Conservation (phyloP, 345 rosid genomes). For the Pelargonium nanum region DNA sequence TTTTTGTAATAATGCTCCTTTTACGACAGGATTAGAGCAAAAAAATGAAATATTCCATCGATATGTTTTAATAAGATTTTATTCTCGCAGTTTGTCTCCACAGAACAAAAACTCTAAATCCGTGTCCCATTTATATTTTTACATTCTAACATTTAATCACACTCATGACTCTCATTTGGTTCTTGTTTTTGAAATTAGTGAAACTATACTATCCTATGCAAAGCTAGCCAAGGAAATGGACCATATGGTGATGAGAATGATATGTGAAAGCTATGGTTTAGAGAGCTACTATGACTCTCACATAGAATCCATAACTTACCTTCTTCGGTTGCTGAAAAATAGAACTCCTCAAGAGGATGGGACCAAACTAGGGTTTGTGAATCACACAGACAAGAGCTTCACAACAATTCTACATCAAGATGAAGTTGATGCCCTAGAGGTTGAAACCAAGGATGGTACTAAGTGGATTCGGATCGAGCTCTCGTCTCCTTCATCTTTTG, state of each 20-base stretch:
- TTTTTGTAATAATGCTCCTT: too few relatives aligned
- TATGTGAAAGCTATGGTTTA: slow-evolving; percentile 50
- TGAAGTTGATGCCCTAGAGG: slow-evolving; percentile 38
- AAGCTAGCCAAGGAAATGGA: slow-evolving; percentile 35
- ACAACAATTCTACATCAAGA: slow-evolving; percentile 48
- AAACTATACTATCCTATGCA: slow-evolving; percentile 21
- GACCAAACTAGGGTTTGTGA: slow-evolving; percentile 29
- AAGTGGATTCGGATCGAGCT: slow-evolving; percentile 33
- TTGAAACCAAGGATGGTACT: slow-evolving; percentile 27
- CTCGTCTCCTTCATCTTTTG: slow-evolving; percentile 38
- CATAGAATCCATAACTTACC: slow-evolving; percentile 28
- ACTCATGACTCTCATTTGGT: too few relatives aligned
- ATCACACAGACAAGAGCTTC: slow-evolving; percentile 58
- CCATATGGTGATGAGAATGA: slow-evolving; percentile 39
- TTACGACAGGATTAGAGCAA: too few relatives aligned
- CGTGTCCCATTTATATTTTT: too few relatives aligned
- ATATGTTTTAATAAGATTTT: too few relatives aligned
- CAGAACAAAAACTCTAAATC: too few relatives aligned
- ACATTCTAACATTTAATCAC: too few relatives aligned
- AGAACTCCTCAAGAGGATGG: slow-evolving; percentile 24
- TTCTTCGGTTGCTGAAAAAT: slow-evolving; percentile 41
- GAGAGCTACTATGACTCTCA: slow-evolving; percentile 28
- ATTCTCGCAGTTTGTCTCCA: too few relatives aligned
- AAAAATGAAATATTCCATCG: too few relatives aligned
- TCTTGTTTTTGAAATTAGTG: slow-evolving; percentile 12